Percentiles rank a stretch among this genome's conserved stretches.
These are phyloP conservation scores for Tylopilus plumbeoviolaceoides DNA, from an alignment of 768 basidiomycete species.

Conservation along the genomic window DNA sequence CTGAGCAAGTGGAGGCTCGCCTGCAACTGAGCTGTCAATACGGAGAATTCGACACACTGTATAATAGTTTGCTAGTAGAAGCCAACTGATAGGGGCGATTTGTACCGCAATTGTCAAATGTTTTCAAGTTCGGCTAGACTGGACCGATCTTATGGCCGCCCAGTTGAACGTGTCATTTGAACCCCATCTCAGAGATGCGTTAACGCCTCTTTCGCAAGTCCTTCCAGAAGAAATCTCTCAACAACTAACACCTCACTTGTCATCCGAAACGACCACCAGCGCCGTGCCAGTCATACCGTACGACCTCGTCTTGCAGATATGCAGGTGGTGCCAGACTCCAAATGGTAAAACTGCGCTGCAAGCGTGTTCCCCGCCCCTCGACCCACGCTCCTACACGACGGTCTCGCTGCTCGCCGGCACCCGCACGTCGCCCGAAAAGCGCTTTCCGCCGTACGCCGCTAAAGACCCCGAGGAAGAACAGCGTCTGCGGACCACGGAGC, in stretches of 20 bases:
- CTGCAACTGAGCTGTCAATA: too few relatives aligned
- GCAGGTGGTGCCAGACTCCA: slow-evolving; percentile 63
- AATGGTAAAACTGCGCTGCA: slow-evolving; percentile 38
- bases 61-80: neutral
- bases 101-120: neutral
- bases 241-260: slow-evolving; percentile 40
- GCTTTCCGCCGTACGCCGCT: slow-evolving; percentile 50
- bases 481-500: slow-evolving; percentile 47
- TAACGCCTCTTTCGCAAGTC: slow-evolving; percentile 43
- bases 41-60: neutral
- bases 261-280: slow-evolving; percentile 6
- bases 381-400: slow-evolving; percentile 60
- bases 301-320: slow-evolving; percentile 50
- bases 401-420: slow-evolving; percentile 73
- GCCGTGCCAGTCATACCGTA: slow-evolving; percentile 54
- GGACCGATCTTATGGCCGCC: slow-evolving; percentile 4
- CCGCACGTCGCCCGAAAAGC: slow-evolving; percentile 72
- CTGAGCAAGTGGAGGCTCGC: neutral
- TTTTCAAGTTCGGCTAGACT: neutral
- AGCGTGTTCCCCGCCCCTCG: slow-evolving; percentile 42
- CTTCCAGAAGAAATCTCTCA: slow-evolving; percentile 44
- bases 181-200: slow-evolving; percentile 49
- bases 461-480: slow-evolving; percentile 46
- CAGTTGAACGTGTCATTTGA: slow-evolving; percentile 64
- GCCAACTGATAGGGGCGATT: neutral